These are phyloP conservation scores for Prototheca wickerhamii DNA, from an alignment of 163 green algal genomes.

Conservation along the genomic window DNA sequence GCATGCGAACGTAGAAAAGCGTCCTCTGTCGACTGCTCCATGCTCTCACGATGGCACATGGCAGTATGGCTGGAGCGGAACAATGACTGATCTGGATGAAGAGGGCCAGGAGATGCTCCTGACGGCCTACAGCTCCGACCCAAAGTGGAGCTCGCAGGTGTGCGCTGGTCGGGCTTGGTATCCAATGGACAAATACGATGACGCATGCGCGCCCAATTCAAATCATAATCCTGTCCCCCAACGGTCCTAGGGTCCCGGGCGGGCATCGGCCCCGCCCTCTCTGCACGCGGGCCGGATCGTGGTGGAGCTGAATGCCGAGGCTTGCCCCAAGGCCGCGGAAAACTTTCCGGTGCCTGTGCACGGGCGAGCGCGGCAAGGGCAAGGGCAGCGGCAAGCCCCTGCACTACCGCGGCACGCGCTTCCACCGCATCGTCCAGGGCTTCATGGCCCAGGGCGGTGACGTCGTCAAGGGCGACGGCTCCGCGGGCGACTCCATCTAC, in stretches of 20 bases:
- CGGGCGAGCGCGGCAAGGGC: constrained; percentile 44
- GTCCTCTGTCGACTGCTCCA: too few relatives aligned
- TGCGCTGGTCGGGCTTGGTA: neutral
- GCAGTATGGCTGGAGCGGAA: constrained; percentile 40
- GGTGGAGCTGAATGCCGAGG: constrained; percentile 53
- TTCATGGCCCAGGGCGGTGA: constrained; percentile 72
- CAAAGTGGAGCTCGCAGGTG: neutral
- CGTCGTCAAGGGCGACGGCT: constrained; percentile 41
- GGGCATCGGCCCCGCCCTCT: constrained; percentile 20
- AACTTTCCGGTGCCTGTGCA: constrained; percentile 62
- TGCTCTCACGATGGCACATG: too few relatives aligned
- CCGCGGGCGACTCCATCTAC: constrained; percentile 16
- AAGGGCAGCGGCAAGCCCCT: constrained; percentile 73
- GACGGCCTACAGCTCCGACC: constrained; percentile 1
- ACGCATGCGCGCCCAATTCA: neutral
- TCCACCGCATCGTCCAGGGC: constrained; percentile 71
- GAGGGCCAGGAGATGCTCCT: neutral
- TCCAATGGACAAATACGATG: neutral
- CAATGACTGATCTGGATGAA: neutral
- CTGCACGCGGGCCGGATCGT: constrained; percentile 53
- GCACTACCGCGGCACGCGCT: constrained; percentile 68
- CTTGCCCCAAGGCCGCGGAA: constrained; percentile 39
- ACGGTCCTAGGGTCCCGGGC: constrained; percentile 3
- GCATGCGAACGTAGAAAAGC: too few relatives aligned
- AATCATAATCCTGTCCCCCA: neutral